Evolutionary conservation across 371 early-diverging fungal species (phyloP).

Genomic region (Chytridium lagenaria): DNA sequence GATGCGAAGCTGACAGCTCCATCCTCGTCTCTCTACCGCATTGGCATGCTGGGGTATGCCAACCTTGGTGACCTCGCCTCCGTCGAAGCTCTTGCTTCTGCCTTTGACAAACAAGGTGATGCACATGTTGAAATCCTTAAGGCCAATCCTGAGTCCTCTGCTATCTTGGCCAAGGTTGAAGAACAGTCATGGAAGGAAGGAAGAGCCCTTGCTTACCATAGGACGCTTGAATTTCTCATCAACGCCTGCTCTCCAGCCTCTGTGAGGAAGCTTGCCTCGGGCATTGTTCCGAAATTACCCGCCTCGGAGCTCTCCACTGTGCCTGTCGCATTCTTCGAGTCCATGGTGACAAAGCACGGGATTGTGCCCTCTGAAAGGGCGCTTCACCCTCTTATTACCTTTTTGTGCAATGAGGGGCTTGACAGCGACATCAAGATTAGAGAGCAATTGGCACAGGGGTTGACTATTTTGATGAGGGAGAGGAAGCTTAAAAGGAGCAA

Average conservation of each 20-base stretch:
- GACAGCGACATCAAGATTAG: no score
- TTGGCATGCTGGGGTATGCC: conserved; percentile 7
- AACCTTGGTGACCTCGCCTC: not conserved
- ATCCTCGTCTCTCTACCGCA: not conserved
- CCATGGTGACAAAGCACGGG: not conserved
- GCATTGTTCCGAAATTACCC: not conserved
- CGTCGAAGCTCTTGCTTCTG: not conserved
- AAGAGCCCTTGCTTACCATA: not conserved
- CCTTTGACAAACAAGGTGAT: not conserved
- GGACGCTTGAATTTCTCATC: not conserved
- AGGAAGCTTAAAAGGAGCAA: not conserved
- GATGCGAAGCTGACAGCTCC: not conserved
- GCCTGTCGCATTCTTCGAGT: conserved; percentile 4
- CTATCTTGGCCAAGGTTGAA: not conserved
- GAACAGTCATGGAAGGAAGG: not conserved
- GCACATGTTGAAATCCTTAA: not conserved
- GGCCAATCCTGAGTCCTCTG: not conserved
- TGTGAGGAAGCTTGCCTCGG: not conserved
- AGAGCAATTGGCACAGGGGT: not conserved
- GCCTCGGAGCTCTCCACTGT: not conserved
- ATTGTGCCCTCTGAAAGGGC: not conserved
- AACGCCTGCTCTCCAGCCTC: not conserved
- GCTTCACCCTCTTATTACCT: not conserved
- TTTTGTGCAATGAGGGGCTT: not conserved
- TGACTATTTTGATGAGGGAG: conserved; percentile 10